phyloP scores from a whole-genome alignment of 2,329 filamentous ascomycete species.

The Chalaropsis thielavioides region DNA sequence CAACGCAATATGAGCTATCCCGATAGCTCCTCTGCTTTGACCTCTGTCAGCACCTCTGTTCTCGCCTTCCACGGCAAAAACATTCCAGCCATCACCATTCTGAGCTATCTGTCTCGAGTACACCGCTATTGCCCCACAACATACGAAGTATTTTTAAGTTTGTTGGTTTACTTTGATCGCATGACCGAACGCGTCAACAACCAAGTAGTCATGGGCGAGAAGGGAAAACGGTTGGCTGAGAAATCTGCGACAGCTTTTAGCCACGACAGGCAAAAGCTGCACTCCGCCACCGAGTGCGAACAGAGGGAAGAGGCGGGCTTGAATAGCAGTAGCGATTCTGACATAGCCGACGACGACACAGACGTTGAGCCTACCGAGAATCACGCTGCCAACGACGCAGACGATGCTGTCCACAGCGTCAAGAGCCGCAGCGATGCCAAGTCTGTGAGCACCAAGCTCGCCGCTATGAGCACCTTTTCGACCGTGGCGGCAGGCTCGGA shows the following conservation, averaged over 20 bases:
- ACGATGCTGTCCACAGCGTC: constrained; percentile 14
- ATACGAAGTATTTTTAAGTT: constrained; percentile 90
- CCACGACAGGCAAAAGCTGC: not conserved
- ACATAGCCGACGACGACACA: not conserved
- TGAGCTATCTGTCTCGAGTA: constrained; percentile 89
- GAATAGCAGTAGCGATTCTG: not conserved
- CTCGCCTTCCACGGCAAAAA: constrained; percentile 97
- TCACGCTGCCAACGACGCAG: not conserved
- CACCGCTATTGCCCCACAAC: constrained; percentile 99
- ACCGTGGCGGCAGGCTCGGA: constrained; percentile 19
- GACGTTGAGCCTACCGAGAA: not conserved
- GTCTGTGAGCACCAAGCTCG: constrained; percentile 22
- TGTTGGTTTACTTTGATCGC: constrained; percentile 94
- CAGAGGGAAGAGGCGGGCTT: not conserved
- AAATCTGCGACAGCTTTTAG: not conserved
- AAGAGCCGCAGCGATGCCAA: constrained; percentile 27
- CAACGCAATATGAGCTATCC: constrained; percentile 51
- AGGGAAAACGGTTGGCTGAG: constrained; percentile 20
- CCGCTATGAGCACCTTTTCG: not conserved
- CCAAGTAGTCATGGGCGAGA: constrained; percentile 53
- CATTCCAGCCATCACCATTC: constrained; percentile 87
- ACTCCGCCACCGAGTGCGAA: not conserved
- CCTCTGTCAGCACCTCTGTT: constrained; percentile 44
- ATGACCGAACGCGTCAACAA: constrained; percentile 96
- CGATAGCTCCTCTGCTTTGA: not conserved